Evolutionary conservation across 768 basidiomycete genomes (phyloP), one percentile per base, ranked within the genome.

Genomic region (Leccinum disarticulatum): DNA sequence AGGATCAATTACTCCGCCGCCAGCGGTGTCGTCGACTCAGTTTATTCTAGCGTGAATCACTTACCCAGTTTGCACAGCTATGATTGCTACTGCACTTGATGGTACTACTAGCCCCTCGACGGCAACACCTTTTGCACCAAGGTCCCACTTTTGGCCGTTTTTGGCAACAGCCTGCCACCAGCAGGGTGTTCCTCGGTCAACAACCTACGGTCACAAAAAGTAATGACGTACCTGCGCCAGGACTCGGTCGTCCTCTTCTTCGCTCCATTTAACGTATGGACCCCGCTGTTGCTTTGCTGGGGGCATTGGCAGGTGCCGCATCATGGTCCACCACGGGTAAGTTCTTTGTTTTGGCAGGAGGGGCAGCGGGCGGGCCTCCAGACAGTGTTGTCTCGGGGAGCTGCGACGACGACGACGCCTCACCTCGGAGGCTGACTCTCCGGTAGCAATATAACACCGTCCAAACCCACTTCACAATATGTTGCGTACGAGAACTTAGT

Each of bases 221-320:
- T 3, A 36, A 55, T 4, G 25, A 56, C 67, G 7, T 53, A 77
- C 77, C 64, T 77, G 74, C 10, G 75, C 68, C 17, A 79, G 66
- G 2, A 78, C 25, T 25, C 3, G 66, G 25, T 77, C 77, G 41
- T 78, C 77, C 54, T 78, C 78, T 54, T 74, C 77, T 54, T 74
- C 77, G 27, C 69, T 79, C 77, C 78, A 78, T 52, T 78, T 78
- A 55, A 76, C 65, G 55, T 79, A 79, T 9, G 78, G 76, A 57
- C 75, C 77, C 31, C 76, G 67, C 43, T 71, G 72, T 52, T 76
- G 68, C 54, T 72, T 76, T 15, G 56, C 62, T n/a, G 74, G 62
- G 25, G 66, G 68, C 14, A 66, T 67, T 4, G 35, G 27, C n/a
- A 6, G 46, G 7, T 3, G 6, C n/a, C 4, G 5, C 22, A 43